These are phyloP conservation scores for Acacia acuminata DNA, from an alignment of 306 rosid species.

Conservation along the genomic window DNA sequence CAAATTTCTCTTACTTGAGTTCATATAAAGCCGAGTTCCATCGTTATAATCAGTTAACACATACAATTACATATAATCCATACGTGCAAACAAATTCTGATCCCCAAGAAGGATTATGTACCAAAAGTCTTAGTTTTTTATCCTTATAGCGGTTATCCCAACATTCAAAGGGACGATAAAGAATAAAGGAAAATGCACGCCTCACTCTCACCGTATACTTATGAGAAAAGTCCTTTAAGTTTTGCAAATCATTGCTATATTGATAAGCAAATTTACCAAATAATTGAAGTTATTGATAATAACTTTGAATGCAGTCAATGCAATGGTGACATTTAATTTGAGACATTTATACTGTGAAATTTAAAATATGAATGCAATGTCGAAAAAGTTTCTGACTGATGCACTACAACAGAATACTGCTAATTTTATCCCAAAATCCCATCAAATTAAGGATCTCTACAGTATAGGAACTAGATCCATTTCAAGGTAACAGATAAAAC, in stretches of 20 bases:
- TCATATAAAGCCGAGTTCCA: neutral
- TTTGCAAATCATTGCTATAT: neutral
- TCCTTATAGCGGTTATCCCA: conserved; percentile 72
- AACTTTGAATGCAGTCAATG: conserved; percentile 1
- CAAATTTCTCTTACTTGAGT: neutral
- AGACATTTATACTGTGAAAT: conserved; percentile 11
- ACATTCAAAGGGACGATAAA: neutral
- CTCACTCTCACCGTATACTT: neutral
- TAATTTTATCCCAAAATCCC: conserved; percentile 2
- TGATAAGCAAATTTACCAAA: neutral
- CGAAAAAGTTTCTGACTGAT: neutral
- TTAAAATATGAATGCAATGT: neutral
- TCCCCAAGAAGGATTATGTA: conserved; percentile 40
- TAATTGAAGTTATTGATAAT: conserved; percentile 12
- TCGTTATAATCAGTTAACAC: neutral
- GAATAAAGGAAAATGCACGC: neutral
- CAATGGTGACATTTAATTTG: neutral
- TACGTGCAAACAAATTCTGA: conserved; percentile 17
- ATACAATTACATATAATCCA: neutral
- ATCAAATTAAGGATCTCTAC: conserved; percentile 11
- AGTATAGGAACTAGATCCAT: neutral
- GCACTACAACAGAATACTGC: neutral
- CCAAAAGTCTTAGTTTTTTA: conserved; percentile 74
- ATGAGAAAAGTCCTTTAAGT: neutral
- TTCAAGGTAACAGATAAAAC: neutral